Evolutionary conservation across 1,284 basidiomycete species (phyloP).

Genomic region (Apiotrichum domesticum): DNA sequence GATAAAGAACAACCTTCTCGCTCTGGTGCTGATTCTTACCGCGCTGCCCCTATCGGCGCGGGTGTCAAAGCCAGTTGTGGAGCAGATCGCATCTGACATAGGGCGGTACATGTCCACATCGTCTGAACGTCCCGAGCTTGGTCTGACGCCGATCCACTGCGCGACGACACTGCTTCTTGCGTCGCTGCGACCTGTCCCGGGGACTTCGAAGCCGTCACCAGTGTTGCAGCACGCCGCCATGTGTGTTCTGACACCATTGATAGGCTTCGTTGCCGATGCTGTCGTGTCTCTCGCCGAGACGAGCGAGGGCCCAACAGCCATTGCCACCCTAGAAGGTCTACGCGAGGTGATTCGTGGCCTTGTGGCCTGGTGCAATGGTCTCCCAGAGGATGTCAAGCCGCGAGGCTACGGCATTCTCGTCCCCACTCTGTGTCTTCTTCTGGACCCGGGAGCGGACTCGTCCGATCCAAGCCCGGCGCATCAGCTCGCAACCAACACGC

Average conservation of each 20-base stretch:
- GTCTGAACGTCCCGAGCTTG: constrained; percentile 59
- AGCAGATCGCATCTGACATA: constrained; percentile 77
- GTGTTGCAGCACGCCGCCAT: constrained; percentile 67
- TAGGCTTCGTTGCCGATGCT: constrained; percentile 68
- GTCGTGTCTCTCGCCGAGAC: constrained; percentile 57
- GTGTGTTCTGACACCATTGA: constrained; percentile 69
- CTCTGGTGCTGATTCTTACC: constrained; percentile 78
- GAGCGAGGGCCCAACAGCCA: constrained; percentile 38
- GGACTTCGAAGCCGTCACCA: constrained; percentile 30
- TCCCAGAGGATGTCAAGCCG: constrained; percentile 59
- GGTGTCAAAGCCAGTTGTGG: constrained; percentile 68
- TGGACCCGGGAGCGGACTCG: constrained; percentile 54
- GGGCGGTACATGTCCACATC: constrained; percentile 59
- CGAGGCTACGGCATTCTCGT: constrained; percentile 69
- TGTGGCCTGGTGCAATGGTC: constrained; percentile 57
- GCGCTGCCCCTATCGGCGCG: constrained; percentile 63
- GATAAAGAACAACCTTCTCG: constrained; percentile 84
- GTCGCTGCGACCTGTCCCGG: constrained; percentile 43
- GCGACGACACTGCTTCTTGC: constrained; percentile 68
- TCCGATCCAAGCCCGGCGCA: constrained; percentile 53
- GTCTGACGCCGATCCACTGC: constrained; percentile 82
- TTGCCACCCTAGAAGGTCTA: constrained; percentile 49
- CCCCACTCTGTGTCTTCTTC: constrained; percentile 67
- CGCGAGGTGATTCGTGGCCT: constrained; percentile 79
- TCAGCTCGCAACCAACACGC: constrained; percentile 61